Evolutionary conservation across 1,284 basidiomycete species (phyloP), one percentile per base, ranked within the genome.

Genomic region (Phylloboletellus chloephorus): DNA sequence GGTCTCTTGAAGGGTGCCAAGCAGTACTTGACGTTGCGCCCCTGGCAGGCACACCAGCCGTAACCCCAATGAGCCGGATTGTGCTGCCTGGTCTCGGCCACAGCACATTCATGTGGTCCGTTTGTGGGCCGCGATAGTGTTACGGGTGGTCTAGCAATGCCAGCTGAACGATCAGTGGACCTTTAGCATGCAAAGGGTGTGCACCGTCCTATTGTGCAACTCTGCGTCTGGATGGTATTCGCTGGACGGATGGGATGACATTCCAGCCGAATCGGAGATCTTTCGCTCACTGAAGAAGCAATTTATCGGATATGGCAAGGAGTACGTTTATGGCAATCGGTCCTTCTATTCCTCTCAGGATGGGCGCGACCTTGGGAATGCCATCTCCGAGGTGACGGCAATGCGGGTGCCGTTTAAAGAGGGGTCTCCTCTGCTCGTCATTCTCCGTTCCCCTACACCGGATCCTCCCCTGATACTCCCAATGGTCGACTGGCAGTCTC

Each of bases 401-500:
- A 42, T 26, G n/a, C 26, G 9, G 23, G 32, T 37, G 21, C 41
- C 36, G 9, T 55, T 56, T 46, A 43, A 53, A 59, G 39, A 40
- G 26, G 20, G 29, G 15, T 30, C 24, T 28, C 31, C 17, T 12
- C 15, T 2, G 9, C 21, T 26, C 38, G 16, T 13, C 34, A 16
- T 15, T 32, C 39, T 37, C 34, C 31, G n/a, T 16, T 22, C 29
- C 4, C 31, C 16, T 16, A 31, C 28, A 12, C 42, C 39, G 23
- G 29, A 29, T 39, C 17, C 13, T 2, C 23, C 42, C 32, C 19
- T 42, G 41, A 43, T 38, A 7, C 16, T 21, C 13, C 20, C 11
- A 11, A 80, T 80, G 79, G 68, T 71, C 45, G 64, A 79, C 58
- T 82, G 80, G 81, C 62, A 65, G 37, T 82, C 79, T 7, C 51